These are phyloP conservation scores for Adansonia digitata DNA, from an alignment of 345 rosid genomes.

Conservation along the genomic window DNA sequence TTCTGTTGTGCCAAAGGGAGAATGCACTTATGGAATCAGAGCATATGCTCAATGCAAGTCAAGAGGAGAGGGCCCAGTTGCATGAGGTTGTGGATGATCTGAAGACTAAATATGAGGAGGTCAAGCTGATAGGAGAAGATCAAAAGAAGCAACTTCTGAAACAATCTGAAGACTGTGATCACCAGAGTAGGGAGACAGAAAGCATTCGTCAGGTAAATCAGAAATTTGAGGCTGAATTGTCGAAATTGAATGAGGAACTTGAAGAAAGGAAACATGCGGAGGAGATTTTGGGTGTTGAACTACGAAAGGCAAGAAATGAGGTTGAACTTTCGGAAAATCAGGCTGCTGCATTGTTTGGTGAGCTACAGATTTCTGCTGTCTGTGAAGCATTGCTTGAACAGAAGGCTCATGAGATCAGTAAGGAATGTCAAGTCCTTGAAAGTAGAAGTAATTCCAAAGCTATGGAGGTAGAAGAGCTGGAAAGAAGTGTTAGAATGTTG, in stretches of 20 bases:
- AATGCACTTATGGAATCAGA: conserved; percentile 40
- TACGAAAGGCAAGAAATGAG: conserved; percentile 42
- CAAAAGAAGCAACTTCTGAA: conserved; percentile 44
- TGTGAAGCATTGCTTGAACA: conserved; percentile 54
- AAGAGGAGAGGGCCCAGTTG: conserved; percentile 40
- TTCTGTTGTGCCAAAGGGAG: conserved; percentile 38
- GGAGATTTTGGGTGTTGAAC: conserved; percentile 45
- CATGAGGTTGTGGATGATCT: conserved; percentile 44
- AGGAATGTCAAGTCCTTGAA: conserved; percentile 40
- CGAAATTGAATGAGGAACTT: conserved; percentile 35
- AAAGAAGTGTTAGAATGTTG: conserved; percentile 47
- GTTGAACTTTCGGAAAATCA: conserved; percentile 54
- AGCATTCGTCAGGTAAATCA: conserved; percentile 33
- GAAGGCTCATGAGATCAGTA: conserved; percentile 46
- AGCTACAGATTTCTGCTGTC: conserved; percentile 49
- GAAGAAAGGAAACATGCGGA: conserved; percentile 42
- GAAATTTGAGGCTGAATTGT: conserved; percentile 44
- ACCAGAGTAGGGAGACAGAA: conserved; percentile 37
- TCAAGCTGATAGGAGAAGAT: conserved; percentile 38
- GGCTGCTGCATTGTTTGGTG: conserved; percentile 40
- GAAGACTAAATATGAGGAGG: conserved; percentile 50
- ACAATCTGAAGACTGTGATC: conserved; percentile 44
- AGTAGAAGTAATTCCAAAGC: conserved; percentile 32
- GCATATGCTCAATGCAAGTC: conserved; percentile 29
- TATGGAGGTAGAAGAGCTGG: conserved; percentile 46